Conservation (phyloP, 106 monocot species). For the Acorus gramineus region DNA sequence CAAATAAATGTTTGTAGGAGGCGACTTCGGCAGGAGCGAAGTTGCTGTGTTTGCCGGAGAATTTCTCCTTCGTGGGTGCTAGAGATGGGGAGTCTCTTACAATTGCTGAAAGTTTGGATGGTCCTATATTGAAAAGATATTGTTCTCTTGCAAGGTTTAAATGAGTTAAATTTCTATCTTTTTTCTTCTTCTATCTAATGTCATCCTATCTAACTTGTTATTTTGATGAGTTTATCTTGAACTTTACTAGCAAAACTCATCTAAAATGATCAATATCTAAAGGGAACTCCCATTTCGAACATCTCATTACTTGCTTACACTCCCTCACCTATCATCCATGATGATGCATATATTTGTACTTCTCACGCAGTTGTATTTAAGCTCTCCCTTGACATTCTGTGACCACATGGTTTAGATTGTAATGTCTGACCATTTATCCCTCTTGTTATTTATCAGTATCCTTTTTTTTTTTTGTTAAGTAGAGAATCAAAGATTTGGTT, state of each 20-base stretch:
- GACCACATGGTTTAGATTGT: background rate
- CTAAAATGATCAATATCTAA: too few species aligned
- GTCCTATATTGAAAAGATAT: conserved; percentile 75
- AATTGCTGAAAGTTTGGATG: conserved; percentile 73
- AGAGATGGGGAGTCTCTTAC: conserved; percentile 54
- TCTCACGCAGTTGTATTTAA: too few species aligned
- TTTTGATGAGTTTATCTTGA: too few species aligned
- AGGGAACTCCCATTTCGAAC: too few species aligned
- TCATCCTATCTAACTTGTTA: background rate
- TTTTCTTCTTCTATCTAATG: background rate
- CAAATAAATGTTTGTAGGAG: conserved; percentile 36
- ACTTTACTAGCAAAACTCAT: too few species aligned
- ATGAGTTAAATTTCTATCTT: background rate
- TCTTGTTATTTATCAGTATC: background rate
- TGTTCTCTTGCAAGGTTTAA: conserved; percentile 80
- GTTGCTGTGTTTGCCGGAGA: conserved; percentile 81
- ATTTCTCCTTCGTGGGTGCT: conserved; percentile 63
- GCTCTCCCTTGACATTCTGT: too few species aligned
- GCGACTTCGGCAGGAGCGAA: conserved; percentile 61
- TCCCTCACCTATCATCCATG: too few species aligned
- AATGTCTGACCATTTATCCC: background rate
- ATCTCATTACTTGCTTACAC: too few species aligned
- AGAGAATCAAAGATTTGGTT: conserved; percentile 86
- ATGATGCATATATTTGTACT: too few species aligned
- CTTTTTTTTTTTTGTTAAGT: conserved; percentile 6